Conservation (phyloP, 2,329 filamentous ascomycete genomes). For the Trichophyton rubrum region DNA sequence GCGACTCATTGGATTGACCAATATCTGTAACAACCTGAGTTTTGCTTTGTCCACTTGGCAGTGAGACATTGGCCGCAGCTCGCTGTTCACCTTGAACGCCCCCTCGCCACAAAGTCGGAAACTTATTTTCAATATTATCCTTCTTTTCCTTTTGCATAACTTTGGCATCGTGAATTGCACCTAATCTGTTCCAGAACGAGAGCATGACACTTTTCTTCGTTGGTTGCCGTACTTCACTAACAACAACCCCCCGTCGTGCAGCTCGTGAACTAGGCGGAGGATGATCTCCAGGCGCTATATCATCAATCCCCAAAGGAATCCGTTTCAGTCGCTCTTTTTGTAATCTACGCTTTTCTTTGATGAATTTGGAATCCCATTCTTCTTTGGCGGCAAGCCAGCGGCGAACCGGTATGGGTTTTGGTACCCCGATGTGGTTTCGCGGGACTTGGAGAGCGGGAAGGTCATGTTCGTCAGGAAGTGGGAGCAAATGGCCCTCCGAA, state of each 20-base stretch:
- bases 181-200: constrained; percentile 76
- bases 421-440: constrained; percentile 56
- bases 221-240: constrained; percentile 40
- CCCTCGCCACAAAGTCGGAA: constrained; percentile 2
- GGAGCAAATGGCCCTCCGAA: constrained; percentile 60
- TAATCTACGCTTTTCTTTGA: constrained; percentile 54
- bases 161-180: constrained; percentile 73
- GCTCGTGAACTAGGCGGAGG: constrained; percentile 78
- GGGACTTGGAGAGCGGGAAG: constrained; percentile 55
- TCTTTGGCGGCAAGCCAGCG: constrained; percentile 71
- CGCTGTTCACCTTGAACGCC: background rate
- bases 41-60: constrained; percentile 3
- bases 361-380: constrained; percentile 62
- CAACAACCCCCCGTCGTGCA: constrained; percentile 36
- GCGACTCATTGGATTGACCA: constrained; percentile 15
- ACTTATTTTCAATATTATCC: background rate
- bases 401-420: constrained; percentile 65
- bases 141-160: constrained; percentile 38
- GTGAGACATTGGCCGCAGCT: background rate
- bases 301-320: constrained; percentile 56
- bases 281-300: constrained; percentile 56
- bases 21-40: constrained; percentile 16
- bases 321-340: constrained; percentile 64
- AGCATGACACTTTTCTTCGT: constrained; percentile 58
- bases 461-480: constrained; percentile 51